Conservation (phyloP, 495 filamentous ascomycete genomes). For the Xylaria cubensis region DNA sequence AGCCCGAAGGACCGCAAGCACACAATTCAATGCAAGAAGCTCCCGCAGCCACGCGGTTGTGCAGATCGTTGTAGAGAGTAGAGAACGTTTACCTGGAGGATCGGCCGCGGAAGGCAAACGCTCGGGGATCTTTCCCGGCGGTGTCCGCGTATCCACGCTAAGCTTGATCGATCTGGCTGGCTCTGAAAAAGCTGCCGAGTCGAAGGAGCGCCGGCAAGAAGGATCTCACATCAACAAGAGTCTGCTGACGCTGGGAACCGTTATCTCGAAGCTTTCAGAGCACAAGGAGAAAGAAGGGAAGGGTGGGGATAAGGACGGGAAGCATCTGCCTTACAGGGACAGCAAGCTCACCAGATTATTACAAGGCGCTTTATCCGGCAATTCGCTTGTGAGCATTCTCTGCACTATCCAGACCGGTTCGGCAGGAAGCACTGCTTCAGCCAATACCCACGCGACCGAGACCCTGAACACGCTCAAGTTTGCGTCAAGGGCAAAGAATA, state of each 20-base stretch:
- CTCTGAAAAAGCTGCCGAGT: slow-evolving; percentile 93
- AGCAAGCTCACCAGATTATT: slow-evolving; percentile 94
- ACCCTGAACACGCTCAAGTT: slow-evolving; percentile 97
- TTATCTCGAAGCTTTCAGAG: slow-evolving; percentile 85
- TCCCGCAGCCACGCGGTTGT: slow-evolving; percentile 98
- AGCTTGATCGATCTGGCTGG: slow-evolving; percentile 96
- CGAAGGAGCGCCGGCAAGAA: slow-evolving; percentile 91
- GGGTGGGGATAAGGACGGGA: slow-evolving; percentile 75
- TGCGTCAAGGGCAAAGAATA: slow-evolving; percentile 95
- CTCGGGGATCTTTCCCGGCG: slow-evolving; percentile 79
- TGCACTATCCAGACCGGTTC: slow-evolving; percentile 89
- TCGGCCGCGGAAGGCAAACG: slow-evolving; percentile 69
- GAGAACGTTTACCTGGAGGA: slow-evolving; percentile 75
- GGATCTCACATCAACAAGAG: slow-evolving; percentile 99
- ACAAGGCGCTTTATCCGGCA: slow-evolving; percentile 90
- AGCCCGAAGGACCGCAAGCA: slow-evolving; percentile 86
- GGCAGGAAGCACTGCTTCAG: slow-evolving; percentile 65
- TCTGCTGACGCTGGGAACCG: slow-evolving; percentile 90
- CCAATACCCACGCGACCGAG: slow-evolving; percentile 77
- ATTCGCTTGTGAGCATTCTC: slow-evolving; percentile 94
- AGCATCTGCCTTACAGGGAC: slow-evolving; percentile 94
- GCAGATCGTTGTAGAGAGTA: slow-evolving; percentile 96
- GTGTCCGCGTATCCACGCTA: slow-evolving; percentile 92
- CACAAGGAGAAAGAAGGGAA: slow-evolving; percentile 81
- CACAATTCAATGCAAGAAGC: slow-evolving; percentile 94